These are phyloP conservation scores for Boletales sp. DNA, from an alignment of 768 basidiomycete genomes.

Conservation along the genomic window DNA sequence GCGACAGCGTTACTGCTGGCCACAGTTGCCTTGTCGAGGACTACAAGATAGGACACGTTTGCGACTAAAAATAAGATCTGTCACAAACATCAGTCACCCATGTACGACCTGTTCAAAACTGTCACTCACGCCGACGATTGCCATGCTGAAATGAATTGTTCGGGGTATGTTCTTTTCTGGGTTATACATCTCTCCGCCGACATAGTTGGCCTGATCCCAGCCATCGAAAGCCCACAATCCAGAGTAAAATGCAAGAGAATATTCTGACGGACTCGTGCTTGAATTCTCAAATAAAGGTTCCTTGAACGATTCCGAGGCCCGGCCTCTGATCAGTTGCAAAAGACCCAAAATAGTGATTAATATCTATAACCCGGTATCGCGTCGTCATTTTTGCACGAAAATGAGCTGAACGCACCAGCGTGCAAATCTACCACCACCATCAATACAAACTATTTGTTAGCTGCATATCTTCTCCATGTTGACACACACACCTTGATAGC, in stretches of 20 bases:
- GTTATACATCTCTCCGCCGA: constrained; percentile 83
- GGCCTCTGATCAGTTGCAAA: constrained; percentile 69
- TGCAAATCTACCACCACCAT: constrained; percentile 45
- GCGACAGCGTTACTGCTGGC: constrained; percentile 83
- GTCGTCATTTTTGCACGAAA: not conserved
- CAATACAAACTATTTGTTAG: not conserved
- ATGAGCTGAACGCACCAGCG: constrained; percentile 38
- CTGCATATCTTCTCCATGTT: not conserved
- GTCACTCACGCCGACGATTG: constrained; percentile 61
- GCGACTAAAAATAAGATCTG: constrained; percentile 75
- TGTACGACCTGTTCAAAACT: not conserved
- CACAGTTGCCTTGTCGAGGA: constrained; percentile 77
- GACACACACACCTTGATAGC: constrained; percentile 62
- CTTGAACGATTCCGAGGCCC: constrained; percentile 62
- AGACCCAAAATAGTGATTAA: constrained; percentile 77
- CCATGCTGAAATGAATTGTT: constrained; percentile 89
- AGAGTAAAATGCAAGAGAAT: constrained; percentile 92
- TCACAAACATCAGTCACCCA: not conserved
- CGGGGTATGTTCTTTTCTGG: constrained; percentile 85
- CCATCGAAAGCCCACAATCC: constrained; percentile 96
- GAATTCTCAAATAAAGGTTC: constrained; percentile 70
- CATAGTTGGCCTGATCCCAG: constrained; percentile 92
- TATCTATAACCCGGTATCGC: constrained; percentile 37
- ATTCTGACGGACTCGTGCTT: constrained; percentile 74
- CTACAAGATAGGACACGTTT: constrained; percentile 89